Conservation (phyloP, 306 rosid genomes). For the Herpetospermum pedunculosum region DNA sequence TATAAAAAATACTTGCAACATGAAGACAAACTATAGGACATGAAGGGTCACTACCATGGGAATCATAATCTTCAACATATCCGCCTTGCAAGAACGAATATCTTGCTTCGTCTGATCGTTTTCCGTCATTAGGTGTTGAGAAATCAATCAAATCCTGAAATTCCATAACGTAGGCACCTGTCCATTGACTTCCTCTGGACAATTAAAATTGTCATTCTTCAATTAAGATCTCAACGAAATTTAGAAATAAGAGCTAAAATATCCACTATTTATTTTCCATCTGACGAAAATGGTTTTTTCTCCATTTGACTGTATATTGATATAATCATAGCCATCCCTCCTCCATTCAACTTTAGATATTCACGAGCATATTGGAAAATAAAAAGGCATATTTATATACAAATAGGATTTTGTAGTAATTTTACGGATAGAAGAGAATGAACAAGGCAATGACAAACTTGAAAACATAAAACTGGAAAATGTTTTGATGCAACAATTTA, state of each 20-base stretch:
- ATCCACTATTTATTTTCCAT: background rate
- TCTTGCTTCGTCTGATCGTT: slow-evolving; percentile 52
- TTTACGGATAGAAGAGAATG: background rate
- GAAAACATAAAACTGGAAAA: background rate
- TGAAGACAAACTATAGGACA: background rate
- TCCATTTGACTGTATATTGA: background rate
- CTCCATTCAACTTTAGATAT: background rate
- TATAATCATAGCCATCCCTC: background rate
- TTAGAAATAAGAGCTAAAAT: background rate
- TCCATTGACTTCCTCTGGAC: slow-evolving; percentile 78
- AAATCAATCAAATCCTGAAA: slow-evolving; percentile 50
- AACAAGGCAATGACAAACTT: background rate
- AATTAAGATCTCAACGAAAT: background rate
- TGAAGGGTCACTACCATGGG: slow-evolving; percentile 40
- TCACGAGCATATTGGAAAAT: background rate
- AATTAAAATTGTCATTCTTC: slow-evolving; percentile 10
- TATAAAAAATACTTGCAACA: background rate
- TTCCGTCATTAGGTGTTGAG: slow-evolving; percentile 23
- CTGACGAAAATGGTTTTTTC: background rate
- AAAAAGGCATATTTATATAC: background rate
- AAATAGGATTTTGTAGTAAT: background rate
- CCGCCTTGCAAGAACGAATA: slow-evolving; percentile 77
- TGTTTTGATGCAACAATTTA: background rate
- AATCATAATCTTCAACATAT: slow-evolving; percentile 59
- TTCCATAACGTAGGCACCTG: slow-evolving; percentile 70